Percentiles rank a stretch among this genome's conserved stretches.
Evolutionary conservation across 306 rosid genomes (phyloP).

Genomic region (Cucumis sativus): Cucumber_9930_V3 NC_026659.2:3410001-3410500

Average conservation of each 20-base stretch:
- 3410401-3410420: background rate
- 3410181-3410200: too few relatives aligned
- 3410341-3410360: background rate
- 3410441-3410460: background rate
- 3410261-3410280: background rate
- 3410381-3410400: background rate
- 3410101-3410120: background rate
- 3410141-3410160: too few relatives aligned
- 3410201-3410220: too few relatives aligned
- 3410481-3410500: background rate
- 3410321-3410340: background rate
- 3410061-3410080: slow-evolving; percentile 2
- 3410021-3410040: slow-evolving; percentile 86
- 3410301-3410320: background rate
- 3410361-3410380: background rate
- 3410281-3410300: background rate
- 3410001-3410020: slow-evolving; percentile 57
- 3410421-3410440: background rate
- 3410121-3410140: background rate
- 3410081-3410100: slow-evolving; percentile 1
- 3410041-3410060: slow-evolving; percentile 6
- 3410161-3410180: too few relatives aligned
- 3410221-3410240: too few relatives aligned
- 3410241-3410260: too few relatives aligned
- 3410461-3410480: background rate